These are phyloP conservation scores for Saccharum officinarum DNA, from an alignment of 176 grass and related monocot species.

Conservation along the genomic window DNA sequence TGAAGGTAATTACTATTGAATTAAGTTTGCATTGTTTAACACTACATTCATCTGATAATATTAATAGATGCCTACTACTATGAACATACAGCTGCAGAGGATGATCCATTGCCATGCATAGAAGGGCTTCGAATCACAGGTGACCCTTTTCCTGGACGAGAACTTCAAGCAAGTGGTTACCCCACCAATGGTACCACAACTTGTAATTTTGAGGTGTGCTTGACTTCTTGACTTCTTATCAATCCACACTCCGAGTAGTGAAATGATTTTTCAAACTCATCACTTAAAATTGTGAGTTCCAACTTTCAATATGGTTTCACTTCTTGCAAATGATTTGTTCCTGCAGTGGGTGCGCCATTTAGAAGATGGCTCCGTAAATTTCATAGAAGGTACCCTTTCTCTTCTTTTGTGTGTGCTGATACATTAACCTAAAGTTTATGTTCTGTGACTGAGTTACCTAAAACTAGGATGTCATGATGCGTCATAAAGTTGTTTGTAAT, in stretches of 20 bases:
- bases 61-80: not conserved
- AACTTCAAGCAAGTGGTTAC: conserved; percentile 78
- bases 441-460: conserved; percentile 22
- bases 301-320: conserved; percentile 22
- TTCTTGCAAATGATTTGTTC: conserved; percentile 17
- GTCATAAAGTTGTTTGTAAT: conserved; percentile 22
- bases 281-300: not conserved
- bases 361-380: conserved; percentile 92
- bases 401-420: not conserved
- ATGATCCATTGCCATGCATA: conserved; percentile 85
- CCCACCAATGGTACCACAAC: conserved; percentile 82
- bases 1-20: conserved; percentile 61
- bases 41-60: conserved; percentile 18
- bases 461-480: conserved; percentile 18
- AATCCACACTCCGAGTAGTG: not conserved
- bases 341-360: conserved; percentile 89
- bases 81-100: conserved; percentile 64
- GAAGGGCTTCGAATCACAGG: conserved; percentile 75
- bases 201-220: conserved; percentile 90
- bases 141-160: conserved; percentile 84
- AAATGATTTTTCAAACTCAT: conserved; percentile 12
- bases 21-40: conserved; percentile 20
- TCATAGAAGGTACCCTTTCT: conserved; percentile 73
- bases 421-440: conserved; percentile 12
- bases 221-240: conserved; percentile 25